Evolutionary conservation across 805 yeast genomes (phyloP).

Genomic region (Barnettozyma botsteinii): DNA sequence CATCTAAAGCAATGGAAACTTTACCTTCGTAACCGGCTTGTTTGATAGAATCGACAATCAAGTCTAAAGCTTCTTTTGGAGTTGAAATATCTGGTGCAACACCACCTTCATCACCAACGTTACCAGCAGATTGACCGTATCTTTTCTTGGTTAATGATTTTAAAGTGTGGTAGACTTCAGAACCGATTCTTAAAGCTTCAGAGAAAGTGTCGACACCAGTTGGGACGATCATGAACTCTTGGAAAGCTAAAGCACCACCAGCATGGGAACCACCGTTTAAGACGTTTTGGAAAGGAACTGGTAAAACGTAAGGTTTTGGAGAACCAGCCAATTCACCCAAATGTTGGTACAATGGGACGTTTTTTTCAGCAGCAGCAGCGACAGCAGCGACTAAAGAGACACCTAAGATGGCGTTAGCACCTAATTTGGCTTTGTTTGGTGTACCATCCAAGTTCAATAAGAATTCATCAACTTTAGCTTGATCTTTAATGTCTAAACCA

Average conservation of each 20-base stretch:
- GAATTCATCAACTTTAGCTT: conserved; percentile 82
- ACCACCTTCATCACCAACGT: conserved; percentile 99
- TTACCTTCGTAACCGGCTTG: conserved; percentile 93
- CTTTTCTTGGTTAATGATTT: conserved; percentile 88
- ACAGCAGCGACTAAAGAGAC: conserved; percentile 95
- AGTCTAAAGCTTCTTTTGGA: conserved; percentile 96
- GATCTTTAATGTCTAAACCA: conserved; percentile 79
- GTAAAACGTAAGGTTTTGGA: conserved; percentile 82
- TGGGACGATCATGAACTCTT: conserved; percentile 99
- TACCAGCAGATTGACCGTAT: conserved; percentile 98
- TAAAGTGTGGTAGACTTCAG: conserved; percentile 97
- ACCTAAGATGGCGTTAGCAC: conserved; percentile 98
- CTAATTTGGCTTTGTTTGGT: conserved; percentile 92
- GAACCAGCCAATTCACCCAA: conserved; percentile 71
- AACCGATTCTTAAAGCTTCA: conserved; percentile 94
- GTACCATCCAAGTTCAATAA: conserved; percentile 89
- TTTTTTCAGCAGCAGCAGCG: conserved; percentile 97
- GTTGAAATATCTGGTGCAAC: conserved; percentile 97
- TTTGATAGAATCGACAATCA: conserved; percentile 84
- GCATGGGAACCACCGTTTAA: conserved; percentile 99
- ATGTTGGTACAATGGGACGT: conserved; percentile 90
- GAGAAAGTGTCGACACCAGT: conserved; percentile 83
- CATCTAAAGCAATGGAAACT: conserved; percentile 89
- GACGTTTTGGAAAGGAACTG: conserved; percentile 99
- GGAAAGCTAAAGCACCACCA: conserved; percentile 98